Conservation (phyloP, 2,329 filamentous ascomycete species). For the Ceratocystis huliohia region DNA sequence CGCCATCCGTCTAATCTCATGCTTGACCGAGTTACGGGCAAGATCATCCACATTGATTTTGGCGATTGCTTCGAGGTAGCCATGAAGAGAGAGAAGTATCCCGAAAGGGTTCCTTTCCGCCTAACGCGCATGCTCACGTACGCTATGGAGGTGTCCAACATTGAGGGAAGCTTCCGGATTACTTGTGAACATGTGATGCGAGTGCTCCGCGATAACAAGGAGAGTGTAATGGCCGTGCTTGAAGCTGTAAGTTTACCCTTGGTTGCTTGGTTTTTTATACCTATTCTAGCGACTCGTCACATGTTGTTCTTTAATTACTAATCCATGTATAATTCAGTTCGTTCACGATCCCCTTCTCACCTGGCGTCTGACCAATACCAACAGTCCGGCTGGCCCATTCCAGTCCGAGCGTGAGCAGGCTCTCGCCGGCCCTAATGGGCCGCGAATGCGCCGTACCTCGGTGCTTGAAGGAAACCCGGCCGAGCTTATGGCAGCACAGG, state of each 20-base stretch:
- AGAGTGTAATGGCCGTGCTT: constrained; percentile 93
- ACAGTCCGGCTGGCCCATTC: constrained; percentile 54
- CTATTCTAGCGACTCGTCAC: background rate
- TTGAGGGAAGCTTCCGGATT: constrained; percentile 94
- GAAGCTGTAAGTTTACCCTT: constrained; percentile 63
- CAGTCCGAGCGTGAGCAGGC: constrained; percentile 45
- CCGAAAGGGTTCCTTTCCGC: constrained; percentile 92
- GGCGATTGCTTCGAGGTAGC: constrained; percentile 99
- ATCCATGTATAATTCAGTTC: constrained; percentile 78
- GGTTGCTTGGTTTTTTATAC: background rate
- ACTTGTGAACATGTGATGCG: constrained; percentile 98
- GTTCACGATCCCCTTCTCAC: constrained; percentile 98
- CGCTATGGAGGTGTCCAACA: constrained; percentile 99
- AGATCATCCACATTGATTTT: constrained; percentile 98
- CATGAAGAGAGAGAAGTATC: constrained; percentile 99
- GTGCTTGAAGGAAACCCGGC: constrained; percentile 52
- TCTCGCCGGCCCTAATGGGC: constrained; percentile 35
- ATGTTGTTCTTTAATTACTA: constrained; percentile 9
- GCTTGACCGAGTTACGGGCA: constrained; percentile 89
- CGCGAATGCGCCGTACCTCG: constrained; percentile 51
- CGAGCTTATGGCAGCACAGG: constrained; percentile 41
- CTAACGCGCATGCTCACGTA: constrained; percentile 98
- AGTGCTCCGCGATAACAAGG: constrained; percentile 90
- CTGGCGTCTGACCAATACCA: constrained; percentile 67
- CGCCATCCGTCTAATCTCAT: constrained; percentile 96